A percentile compares a stretch with the other conserved stretches of the same genome.
phyloP scores from a whole-genome alignment of 2,329 filamentous ascomycete species.

The Cordyceps javanica region DNA sequence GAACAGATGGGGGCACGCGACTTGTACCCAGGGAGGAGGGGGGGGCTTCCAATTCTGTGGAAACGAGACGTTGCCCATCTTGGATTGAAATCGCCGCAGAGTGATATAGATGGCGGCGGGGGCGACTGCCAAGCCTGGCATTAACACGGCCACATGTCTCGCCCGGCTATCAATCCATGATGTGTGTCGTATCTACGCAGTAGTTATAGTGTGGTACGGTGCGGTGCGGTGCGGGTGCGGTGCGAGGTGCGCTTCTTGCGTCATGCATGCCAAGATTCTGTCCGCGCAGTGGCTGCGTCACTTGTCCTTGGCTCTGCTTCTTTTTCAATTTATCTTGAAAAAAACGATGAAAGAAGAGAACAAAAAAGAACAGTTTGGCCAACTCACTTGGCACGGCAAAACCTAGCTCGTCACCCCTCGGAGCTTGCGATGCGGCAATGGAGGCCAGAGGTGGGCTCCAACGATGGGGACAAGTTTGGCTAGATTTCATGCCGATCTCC shows the following conservation, averaged over 20 bases:
- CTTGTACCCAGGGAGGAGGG: background rate
- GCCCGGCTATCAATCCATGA: background rate
- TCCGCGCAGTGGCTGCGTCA: no score
- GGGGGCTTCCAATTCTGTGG: background rate
- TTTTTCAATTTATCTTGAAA: no score
- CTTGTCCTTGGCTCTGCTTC: no score
- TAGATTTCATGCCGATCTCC: background rate
- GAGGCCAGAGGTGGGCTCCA: background rate
- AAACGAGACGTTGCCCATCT: background rate
- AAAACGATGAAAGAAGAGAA: no score
- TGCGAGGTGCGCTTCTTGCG: no score
- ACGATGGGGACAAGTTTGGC: background rate
- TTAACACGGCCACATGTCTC: slow-evolving; percentile 1
- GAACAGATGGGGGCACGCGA: background rate
- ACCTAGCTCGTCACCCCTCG: background rate
- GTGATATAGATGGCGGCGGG: background rate
- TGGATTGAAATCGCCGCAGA: background rate
- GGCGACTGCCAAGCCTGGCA: background rate
- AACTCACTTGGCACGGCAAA: background rate
- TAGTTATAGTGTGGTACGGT: no score
- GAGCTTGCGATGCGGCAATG: background rate
- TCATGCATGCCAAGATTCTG: no score
- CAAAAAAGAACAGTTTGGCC: no score
- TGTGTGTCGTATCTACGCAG: background rate
- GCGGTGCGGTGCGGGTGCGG: no score